Evolutionary conservation across 192 early-diverging fungal genomes (phyloP), one percentile per base, ranked within the genome.

Genomic region (Oehlia diaphana): DNA sequence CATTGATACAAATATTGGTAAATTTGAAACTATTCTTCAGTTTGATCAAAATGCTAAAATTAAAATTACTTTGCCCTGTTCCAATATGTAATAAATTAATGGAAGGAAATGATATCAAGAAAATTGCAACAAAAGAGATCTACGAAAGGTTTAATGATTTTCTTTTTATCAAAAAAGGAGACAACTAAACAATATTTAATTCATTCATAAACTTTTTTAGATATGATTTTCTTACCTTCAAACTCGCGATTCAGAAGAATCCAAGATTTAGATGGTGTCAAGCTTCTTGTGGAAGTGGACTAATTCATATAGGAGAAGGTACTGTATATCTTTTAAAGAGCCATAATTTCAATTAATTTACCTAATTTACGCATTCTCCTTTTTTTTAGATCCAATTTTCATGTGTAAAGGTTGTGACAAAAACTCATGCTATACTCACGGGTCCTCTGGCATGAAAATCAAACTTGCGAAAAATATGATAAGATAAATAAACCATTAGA

Each of bases 391-490:
- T 61, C 74, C 74, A 21, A 35, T 75, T 63, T 21, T 75, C 8
- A 75, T 63, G 33, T 63, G 73, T 35, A 21, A 63, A 37, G 23
- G 5, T 62, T 75, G 73, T 63, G 58, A 53, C 23, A 26, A 8
- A 7, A 39, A 19, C 10, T 75, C 73, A 39, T 75, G 74, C 63
- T 75, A 75, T 47, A 63, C 3, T n/a, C 74, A 75, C 16, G 6
- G 16, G 63, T 75, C 63, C 21, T 14, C 33, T 75, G 74, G 74
- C 61, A 75, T 26, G 23, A n/a, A n/a, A 50, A 23, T 39, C n/a
- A 63, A 42, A 75, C 74, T 61, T 75, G 74, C 19, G 19, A 63
- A n/a, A 19, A 61, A 35, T 75, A 75, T 58, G 61, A 75, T 14
- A 2, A 63, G 53, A 33, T 31, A 7, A 75, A 39, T 33, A 75